Conservation (phyloP, 1,284 basidiomycete species). For the Naganishia liquefaciens region DNA sequence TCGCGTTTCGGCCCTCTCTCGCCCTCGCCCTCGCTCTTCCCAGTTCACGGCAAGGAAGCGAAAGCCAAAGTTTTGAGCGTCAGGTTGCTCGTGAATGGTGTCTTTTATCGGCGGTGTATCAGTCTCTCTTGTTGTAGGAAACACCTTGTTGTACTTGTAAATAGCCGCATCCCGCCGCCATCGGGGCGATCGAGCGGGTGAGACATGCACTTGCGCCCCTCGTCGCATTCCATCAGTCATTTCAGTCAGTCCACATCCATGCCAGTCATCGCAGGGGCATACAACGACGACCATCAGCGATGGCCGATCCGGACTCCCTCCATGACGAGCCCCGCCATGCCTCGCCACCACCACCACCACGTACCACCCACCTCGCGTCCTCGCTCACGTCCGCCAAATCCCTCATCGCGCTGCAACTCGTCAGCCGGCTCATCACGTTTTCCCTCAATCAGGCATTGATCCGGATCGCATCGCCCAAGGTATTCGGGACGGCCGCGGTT, state of each 20-base stretch:
- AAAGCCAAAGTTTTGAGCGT: slow-evolving; percentile 37
- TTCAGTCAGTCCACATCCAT: too few species aligned
- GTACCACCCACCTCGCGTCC: slow-evolving; percentile 10
- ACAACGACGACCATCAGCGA: too few species aligned
- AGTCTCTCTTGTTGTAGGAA: neutral
- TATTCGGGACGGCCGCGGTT: slow-evolving; percentile 81
- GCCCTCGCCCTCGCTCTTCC: neutral
- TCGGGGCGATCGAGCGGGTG: too few species aligned
- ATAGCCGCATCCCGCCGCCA: too few species aligned
- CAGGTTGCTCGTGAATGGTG: neutral
- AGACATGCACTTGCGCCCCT: too few species aligned
- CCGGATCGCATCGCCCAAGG: slow-evolving; percentile 77
- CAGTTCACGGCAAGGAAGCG: slow-evolving; percentile 53
- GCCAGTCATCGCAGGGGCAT: too few species aligned
- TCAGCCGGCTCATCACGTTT: slow-evolving; percentile 82
- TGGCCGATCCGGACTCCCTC: neutral
- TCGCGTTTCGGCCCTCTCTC: neutral
- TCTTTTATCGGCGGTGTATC: neutral
- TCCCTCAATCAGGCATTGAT: slow-evolving; percentile 82
- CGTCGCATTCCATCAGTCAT: too few species aligned
- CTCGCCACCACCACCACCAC: neutral
- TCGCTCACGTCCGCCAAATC: slow-evolving; percentile 50
- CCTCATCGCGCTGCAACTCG: slow-evolving; percentile 80
- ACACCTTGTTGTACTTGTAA: too few species aligned
- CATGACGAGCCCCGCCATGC: neutral